phyloP scores from a whole-genome alignment of 2,329 filamentous ascomycete species.

The Coniochaeta pulveracea region DNA sequence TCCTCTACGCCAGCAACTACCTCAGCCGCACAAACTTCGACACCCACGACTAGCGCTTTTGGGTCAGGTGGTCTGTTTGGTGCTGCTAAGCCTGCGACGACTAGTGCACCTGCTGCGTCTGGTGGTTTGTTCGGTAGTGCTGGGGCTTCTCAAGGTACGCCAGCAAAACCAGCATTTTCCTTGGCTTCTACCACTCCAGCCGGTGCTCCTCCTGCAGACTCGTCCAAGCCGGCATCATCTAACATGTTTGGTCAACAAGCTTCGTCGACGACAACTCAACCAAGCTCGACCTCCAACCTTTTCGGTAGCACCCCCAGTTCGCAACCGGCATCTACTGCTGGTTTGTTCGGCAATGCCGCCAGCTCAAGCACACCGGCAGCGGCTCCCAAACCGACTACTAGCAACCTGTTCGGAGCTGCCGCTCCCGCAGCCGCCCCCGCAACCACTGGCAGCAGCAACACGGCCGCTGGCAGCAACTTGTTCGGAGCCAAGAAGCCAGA shows the following conservation, averaged over 20 bases:
- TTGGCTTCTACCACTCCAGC: constrained; percentile 8
- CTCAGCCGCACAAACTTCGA: constrained; percentile 13
- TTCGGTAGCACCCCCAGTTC: constrained; percentile 1
- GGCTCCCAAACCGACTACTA: constrained; percentile 1
- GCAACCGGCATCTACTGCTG: constrained; percentile 1
- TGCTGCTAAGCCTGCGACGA: constrained; percentile 11
- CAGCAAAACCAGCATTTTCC: constrained; percentile 11
- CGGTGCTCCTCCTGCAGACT: constrained; percentile 5
- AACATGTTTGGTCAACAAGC: not conserved
- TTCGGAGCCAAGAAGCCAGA: constrained; percentile 4
- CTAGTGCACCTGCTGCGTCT: constrained; percentile 16
- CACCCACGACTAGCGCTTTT: constrained; percentile 18
- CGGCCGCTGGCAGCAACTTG: not conserved
- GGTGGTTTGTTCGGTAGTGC: constrained; percentile 22
- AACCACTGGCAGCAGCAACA: not conserved
- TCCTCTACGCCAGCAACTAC: constrained; percentile 17
- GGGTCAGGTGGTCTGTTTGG: constrained; percentile 13
- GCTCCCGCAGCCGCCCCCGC: too few relatives aligned
- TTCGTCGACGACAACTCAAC: not conserved
- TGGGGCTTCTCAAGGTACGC: constrained; percentile 5
- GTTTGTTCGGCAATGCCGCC: constrained; percentile 5
- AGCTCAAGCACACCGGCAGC: constrained; percentile 10
- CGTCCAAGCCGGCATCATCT: not conserved
- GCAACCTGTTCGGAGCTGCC: not conserved
- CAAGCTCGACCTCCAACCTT: constrained; percentile 2